phyloP scores from a whole-genome alignment of 495 filamentous ascomycete species.

The Elaphomyces granulatus region DNA sequence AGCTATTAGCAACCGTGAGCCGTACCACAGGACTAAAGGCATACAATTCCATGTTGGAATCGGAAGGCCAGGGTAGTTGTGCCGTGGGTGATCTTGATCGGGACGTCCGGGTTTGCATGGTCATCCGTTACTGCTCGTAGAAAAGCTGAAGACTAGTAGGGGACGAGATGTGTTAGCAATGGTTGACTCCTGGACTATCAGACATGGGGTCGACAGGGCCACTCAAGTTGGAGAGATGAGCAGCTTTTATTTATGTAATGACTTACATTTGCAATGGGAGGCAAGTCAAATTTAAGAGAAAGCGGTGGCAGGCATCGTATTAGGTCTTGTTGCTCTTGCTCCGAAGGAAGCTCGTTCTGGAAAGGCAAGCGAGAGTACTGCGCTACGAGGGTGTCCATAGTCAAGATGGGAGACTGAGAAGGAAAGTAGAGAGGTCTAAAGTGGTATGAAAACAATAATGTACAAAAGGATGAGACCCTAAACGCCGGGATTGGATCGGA shows the following conservation, averaged over 20 bases:
- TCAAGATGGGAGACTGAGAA: slow-evolving; percentile 13
- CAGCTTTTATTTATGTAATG: slow-evolving; percentile 2
- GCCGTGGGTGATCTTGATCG: slow-evolving; percentile 98
- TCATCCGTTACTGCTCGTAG: slow-evolving; percentile 96
- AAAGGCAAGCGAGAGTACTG: slow-evolving; percentile 67
- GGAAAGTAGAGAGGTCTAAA: slow-evolving; percentile 3
- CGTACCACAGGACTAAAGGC: no score
- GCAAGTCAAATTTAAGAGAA: slow-evolving; percentile 82
- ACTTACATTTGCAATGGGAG: slow-evolving; percentile 80
- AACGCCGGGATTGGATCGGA: slow-evolving; percentile 1
- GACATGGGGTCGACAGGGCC: no score
- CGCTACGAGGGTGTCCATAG: slow-evolving; percentile 87
- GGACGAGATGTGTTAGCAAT: no score
- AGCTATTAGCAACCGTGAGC: no score
- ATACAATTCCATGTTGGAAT: slow-evolving; percentile 84
- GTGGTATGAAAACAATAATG: no score
- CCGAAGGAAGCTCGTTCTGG: slow-evolving; percentile 53
- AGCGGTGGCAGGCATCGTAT: slow-evolving; percentile 50
- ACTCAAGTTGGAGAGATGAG: no score
- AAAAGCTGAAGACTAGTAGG: slow-evolving; percentile 64
- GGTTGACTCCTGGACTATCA: no score
- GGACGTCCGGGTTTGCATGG: slow-evolving; percentile 86
- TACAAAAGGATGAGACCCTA: no score
- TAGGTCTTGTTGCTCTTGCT: slow-evolving; percentile 65
- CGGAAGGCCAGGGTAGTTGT: slow-evolving; percentile 97